A percentile compares a stretch with the other conserved stretches of the same genome.
phyloP scores from a whole-genome alignment of 2,329 filamentous ascomycete species.

The Penicillium verrucosum region DNA sequence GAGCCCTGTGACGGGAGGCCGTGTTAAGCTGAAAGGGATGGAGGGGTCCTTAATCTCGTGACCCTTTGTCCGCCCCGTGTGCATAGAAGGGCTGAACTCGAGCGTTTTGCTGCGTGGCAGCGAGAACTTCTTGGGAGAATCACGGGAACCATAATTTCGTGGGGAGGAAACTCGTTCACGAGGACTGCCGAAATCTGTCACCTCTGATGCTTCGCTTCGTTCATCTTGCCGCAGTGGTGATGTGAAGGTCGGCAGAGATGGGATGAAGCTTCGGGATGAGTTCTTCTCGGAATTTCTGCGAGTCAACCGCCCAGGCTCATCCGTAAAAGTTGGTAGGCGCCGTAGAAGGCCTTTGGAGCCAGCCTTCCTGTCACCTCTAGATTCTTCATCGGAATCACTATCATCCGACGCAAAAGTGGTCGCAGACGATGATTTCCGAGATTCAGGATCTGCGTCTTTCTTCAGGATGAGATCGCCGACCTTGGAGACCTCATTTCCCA shows the following conservation, averaged over 20 bases:
- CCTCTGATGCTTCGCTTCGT: constrained; percentile 28
- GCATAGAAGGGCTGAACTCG: constrained; percentile 31
- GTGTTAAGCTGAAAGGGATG: constrained; percentile 31
- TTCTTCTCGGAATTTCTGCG: constrained; percentile 35
- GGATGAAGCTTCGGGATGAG: constrained; percentile 40
- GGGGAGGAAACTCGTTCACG: constrained; percentile 9
- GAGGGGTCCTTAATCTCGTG: constrained; percentile 28
- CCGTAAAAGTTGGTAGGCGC: constrained; percentile 36
- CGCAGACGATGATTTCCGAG: constrained; percentile 43
- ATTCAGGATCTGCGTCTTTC: constrained; percentile 50
- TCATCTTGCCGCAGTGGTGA: constrained; percentile 46
- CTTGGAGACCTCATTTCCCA: constrained; percentile 63
- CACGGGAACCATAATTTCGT: constrained; percentile 9
- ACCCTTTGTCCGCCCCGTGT: constrained; percentile 23
- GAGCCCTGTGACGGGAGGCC: constrained; percentile 48
- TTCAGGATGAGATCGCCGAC: constrained; percentile 60
- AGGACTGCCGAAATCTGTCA: constrained; percentile 16
- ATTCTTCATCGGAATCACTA: constrained; percentile 48
- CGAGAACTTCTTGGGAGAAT: constrained; percentile 12
- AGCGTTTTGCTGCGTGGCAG: constrained; percentile 22
- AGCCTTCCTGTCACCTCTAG: constrained; percentile 30
- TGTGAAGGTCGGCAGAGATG: constrained; percentile 52
- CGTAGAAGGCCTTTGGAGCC: constrained; percentile 30
- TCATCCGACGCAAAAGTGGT: constrained; percentile 48
- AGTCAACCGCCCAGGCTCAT: constrained; percentile 32